Percentiles rank a stretch among this genome's conserved stretches.
These are phyloP conservation scores for Silene noctiflora DNA, from an alignment of 179 eudicot species.

Conservation along the genomic window DNA sequence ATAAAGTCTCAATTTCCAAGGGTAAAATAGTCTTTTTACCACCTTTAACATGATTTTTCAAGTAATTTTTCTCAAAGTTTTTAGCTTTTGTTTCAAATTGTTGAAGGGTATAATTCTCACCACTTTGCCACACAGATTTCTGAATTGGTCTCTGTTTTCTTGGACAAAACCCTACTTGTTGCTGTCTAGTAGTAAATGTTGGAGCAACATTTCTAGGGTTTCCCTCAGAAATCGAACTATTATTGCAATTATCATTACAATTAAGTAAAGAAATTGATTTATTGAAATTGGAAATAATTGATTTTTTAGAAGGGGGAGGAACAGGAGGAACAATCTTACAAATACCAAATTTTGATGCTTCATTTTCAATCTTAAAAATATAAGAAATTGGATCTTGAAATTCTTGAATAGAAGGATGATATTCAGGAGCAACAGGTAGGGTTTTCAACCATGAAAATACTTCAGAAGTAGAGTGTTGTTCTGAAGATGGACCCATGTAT, in stretches of 20 bases:
- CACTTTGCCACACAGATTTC: conserved; percentile 95
- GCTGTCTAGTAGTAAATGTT: conserved; percentile 77
- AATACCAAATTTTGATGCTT: conserved; percentile 81
- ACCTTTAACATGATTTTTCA: conserved; percentile 32
- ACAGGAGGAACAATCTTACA: conserved; percentile 95
- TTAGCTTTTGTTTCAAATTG: conserved; percentile 79
- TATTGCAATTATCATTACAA: neutral
- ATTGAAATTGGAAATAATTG: conserved; percentile 52
- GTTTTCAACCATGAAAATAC: conserved; percentile 81
- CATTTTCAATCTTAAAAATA: conserved; percentile 86
- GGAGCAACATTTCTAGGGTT: conserved; percentile 45
- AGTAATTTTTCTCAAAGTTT: conserved; percentile 57
- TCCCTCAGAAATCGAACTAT: neutral
- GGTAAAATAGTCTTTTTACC: conserved; percentile 41
- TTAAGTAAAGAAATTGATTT: conserved; percentile 42
- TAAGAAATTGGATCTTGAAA: conserved; percentile 93
- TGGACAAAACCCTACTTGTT: conserved; percentile 94
- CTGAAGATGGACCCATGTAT: conserved; percentile 28
- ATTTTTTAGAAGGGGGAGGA: conserved; percentile 48
- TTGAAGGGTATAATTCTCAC: conserved; percentile 65
- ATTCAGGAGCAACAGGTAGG: conserved; percentile 89
- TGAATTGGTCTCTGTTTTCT: conserved; percentile 77
- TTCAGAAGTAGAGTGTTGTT: conserved; percentile 48
- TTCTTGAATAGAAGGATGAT: conserved; percentile 81
- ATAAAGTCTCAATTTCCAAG: conserved; percentile 73